These are phyloP conservation scores for Forsythia viridissima DNA, from an alignment of 257 asterid genomes.

Conservation along the genomic window DNA sequence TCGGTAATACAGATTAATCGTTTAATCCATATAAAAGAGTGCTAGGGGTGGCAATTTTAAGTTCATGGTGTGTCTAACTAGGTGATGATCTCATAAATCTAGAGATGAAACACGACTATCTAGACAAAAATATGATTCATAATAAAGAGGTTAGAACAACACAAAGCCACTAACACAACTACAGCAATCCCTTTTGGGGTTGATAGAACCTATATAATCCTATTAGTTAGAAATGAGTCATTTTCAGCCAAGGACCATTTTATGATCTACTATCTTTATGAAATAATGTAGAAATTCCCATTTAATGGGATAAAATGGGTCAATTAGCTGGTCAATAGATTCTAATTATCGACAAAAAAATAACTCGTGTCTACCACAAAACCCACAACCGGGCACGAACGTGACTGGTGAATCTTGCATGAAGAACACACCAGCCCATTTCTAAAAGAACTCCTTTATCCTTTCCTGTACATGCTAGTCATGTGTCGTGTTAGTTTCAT, in stretches of 20 bases:
- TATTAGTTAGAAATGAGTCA: neutral
- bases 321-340: neutral
- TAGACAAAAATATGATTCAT: neutral
- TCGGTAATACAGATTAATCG: too few species aligned
- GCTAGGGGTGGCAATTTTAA: neutral
- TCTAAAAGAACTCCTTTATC: neutral
- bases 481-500: neutral
- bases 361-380: neutral
- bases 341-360: neutral
- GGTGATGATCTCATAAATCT: too few species aligned
- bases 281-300: neutral
- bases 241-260: neutral
- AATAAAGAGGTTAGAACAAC: neutral
- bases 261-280: neutral
- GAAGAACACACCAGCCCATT: neutral
- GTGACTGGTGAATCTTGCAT: neutral
- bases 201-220: neutral
- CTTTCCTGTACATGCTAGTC: neutral
- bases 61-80: too few species aligned
- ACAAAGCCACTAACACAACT: neutral
- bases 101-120: too few species aligned
- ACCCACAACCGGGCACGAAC: neutral
- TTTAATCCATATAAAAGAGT: neutral
- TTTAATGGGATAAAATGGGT: neutral
- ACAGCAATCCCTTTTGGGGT: neutral